These are phyloP conservation scores for Ophiostoma sp. DNA, from an alignment of 2,329 filamentous ascomycete species.

Conservation along the genomic window DNA sequence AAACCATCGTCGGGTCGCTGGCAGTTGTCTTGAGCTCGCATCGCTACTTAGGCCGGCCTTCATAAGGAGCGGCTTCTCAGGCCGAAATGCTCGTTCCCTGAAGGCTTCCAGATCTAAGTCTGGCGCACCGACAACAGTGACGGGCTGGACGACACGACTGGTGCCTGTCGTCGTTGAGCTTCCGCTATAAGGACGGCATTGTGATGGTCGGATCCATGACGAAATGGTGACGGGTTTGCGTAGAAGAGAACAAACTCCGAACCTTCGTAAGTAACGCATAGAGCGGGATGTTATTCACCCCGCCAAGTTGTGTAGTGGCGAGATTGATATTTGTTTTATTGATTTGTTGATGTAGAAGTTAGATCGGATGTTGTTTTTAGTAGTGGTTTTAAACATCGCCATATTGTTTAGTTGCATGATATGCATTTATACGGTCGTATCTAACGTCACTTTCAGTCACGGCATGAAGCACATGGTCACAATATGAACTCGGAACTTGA, in stretches of 20 bases:
- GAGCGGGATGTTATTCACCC: neutral
- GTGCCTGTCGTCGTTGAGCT: constrained; percentile 26
- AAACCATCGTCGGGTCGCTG: constrained; percentile 64
- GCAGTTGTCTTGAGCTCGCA: constrained; percentile 39
- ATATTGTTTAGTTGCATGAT: constrained; percentile 3
- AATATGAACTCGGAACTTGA: neutral
- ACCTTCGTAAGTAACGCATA: neutral
- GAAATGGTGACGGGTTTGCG: neutral
- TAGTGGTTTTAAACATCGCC: neutral
- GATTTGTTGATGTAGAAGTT: neutral
- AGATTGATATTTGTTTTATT: neutral
- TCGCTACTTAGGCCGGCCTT: constrained; percentile 40
- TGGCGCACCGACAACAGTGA: neutral
- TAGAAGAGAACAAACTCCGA: neutral
- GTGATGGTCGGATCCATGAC: neutral
- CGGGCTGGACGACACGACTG: constrained; percentile 6
- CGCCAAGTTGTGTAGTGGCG: neutral
- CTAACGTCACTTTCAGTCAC: neutral
- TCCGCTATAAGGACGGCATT: constrained; percentile 45
- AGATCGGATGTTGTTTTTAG: neutral
- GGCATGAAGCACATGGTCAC: neutral
- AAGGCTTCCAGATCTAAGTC: constrained; percentile 47
- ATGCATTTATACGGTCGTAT: neutral
- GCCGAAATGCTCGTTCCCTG: constrained; percentile 52
- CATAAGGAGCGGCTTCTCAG: constrained; percentile 54